Base-by-base conservation (phyloP, 441 rosid species). In the Dalechampia spathulata region DNA sequence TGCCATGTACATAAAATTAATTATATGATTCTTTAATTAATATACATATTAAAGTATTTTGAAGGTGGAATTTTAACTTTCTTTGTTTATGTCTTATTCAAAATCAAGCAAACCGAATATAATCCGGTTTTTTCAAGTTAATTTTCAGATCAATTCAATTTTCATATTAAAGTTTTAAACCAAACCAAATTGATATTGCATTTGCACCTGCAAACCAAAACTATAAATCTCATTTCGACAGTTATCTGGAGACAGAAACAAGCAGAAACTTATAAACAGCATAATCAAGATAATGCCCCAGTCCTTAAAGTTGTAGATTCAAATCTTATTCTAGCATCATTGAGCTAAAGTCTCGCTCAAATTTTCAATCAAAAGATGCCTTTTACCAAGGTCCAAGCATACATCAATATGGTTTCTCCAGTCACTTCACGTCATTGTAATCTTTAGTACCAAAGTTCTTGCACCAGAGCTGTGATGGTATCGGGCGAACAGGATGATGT, bases 401-500 rank as follows among this genome's bases (percentile, higher is more conserved):
- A 34, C 22, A 40, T 15, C 60, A 51, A 44, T 55, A 34, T 37
- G 41, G 44, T 20, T 50, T 61, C 70, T 38, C 57, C 19, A 10
- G 1, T 53, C 45, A 61, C 57, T 70, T 43, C 49, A 55, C 58
- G 15, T 66, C 55, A 20, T 84, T 61, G 64, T 92, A 88, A 55
- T 86, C 98, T 63, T 92, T 89, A 39, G 77, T 75, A 62, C 98
- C 97, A 65, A 93, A 93, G 72, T 93, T 93, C 80, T 93, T 90
- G 89, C 99, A 93, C 99, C 99, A 93, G 0, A 90, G 70, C 74
- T 92, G 98, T 4, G 99, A 93, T 14, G 99, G 99, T 68, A 93
- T 93, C 12, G 97, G 99, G 20, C 91, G 95, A 63, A 93, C 83
- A 0, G 99, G 97, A 54, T 70, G 76, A 58, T 90, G 99, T 52